Base-by-base conservation (phyloP, 331 rosid species). In the Telfairia occidentalis region DNA sequence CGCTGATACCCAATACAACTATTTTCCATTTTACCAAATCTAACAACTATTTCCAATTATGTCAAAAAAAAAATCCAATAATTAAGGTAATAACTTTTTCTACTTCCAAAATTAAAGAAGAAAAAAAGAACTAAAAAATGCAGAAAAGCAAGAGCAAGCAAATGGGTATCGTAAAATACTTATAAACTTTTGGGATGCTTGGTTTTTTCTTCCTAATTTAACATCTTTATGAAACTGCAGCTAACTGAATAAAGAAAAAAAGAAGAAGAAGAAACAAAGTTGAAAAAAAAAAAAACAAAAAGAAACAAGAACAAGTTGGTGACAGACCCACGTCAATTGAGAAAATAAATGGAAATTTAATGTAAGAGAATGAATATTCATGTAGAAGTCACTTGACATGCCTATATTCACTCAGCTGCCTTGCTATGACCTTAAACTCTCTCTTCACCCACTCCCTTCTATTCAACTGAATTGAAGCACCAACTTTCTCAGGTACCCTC, bases 321-420 rank as follows among this genome's bases (percentile, higher is more conserved):
- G 61, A 71, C 16, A 71, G 60, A 71, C 21, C 52, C 52, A 66
- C 40, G 40, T 38, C 73, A 66, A 66, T 1, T 7, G 73, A 43
- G 52, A 40, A 38, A 38, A 2, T 52, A 40, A 40, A 21, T 66
- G 35, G 11, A 40, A 40, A 38, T 46, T 49, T 30, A 0, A 57
- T 38, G 15, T 57, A 46, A 16, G 26, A 23, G n/a, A 49, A 72
- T 18, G 76, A 72, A 72, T 46, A 73, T 73, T 50, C 32, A 50
- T 32, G 63, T 50, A 30, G 32, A 73, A 32, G 76, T 52, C 9
- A 72, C 76, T 48, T 66, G 46, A 12, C 6, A 49, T 30, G 45
- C 79, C 80, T 82, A 86, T 79, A 82, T 85, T 78, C 85, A 42
- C 77, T 79, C 87, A 66, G 75, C 78, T 28, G 81, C 53, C 40